These are phyloP conservation scores for Heteromeles arbutifolia DNA, from an alignment of 306 rosid species.

Conservation along the genomic window DNA sequence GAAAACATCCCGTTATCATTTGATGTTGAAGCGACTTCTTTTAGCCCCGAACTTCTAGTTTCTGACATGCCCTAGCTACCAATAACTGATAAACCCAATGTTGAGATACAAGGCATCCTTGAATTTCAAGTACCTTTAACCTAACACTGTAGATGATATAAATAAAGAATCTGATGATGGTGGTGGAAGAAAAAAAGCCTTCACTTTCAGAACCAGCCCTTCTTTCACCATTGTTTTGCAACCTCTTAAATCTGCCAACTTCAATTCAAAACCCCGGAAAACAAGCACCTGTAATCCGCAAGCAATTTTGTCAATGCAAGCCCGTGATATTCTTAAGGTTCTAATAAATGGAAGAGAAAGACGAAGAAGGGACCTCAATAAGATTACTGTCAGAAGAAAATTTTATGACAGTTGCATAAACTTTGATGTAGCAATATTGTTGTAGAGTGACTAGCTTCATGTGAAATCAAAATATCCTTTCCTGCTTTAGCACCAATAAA, in stretches of 20 bases:
- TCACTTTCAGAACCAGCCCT: not conserved
- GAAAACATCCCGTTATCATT: too few species aligned
- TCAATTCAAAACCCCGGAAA: not conserved
- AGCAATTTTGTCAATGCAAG: not conserved
- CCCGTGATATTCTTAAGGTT: too few species aligned
- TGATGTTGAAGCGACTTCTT: too few species aligned
- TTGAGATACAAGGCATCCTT: not conserved
- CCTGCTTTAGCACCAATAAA: not conserved
- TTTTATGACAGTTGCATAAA: not conserved
- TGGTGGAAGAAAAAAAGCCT: too few species aligned
- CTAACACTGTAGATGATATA: not conserved
- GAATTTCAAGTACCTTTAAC: not conserved
- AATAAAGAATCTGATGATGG: not conserved
- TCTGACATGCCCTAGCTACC: not conserved
- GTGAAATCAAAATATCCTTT: not conserved
- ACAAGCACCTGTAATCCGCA: not conserved
- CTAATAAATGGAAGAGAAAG: not conserved
- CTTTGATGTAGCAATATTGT: not conserved
- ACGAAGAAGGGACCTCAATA: not conserved
- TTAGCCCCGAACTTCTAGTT: not conserved
- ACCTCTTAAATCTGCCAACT: not conserved
- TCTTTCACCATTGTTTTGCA: not conserved
- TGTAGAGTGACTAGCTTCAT: not conserved
- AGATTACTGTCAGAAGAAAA: not conserved
- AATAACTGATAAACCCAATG: not conserved